phyloP scores from a whole-genome alignment of 2,329 filamentous ascomycete genomes.

The Neofusicoccum umdonicola region DNA sequence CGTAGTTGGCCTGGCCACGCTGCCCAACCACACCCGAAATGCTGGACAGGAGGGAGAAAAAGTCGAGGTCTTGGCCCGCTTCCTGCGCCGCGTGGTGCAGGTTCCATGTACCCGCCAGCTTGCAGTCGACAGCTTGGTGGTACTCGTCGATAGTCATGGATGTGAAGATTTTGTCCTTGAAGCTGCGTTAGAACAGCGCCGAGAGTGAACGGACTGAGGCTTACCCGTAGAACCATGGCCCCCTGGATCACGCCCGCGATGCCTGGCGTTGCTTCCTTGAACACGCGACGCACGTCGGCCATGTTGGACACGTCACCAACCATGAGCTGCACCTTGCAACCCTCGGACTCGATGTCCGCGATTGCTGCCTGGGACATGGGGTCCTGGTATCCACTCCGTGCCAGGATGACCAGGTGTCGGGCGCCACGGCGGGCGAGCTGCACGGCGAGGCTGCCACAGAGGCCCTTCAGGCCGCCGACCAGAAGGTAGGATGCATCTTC shows the following conservation, averaged over 20 bases:
- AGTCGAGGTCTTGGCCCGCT: conserved; percentile 20
- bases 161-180: neutral
- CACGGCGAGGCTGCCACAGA: no score
- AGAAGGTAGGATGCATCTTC: no score
- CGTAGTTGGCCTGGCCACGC: conserved; percentile 22
- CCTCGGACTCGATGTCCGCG: conserved; percentile 18
- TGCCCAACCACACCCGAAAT: conserved; percentile 24
- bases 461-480: no score
- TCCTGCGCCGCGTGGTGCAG: conserved; percentile 24
- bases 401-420: conserved; percentile 4
- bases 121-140: conserved; percentile 21
- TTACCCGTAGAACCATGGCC: conserved; percentile 27
- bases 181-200: neutral
- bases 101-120: conserved; percentile 35
- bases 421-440: neutral
- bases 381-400: conserved; percentile 30
- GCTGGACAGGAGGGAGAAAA: conserved; percentile 27
- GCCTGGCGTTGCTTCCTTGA: neutral
- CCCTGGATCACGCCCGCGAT: conserved; percentile 32
- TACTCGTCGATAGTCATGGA: conserved; percentile 20
- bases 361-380: conserved; percentile 26
- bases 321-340: conserved; percentile 17
- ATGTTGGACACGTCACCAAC: conserved; percentile 20
- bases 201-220: neutral
- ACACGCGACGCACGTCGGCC: conserved; percentile 6